Evolutionary conservation across 495 filamentous ascomycete species (phyloP), one percentile per base, ranked within the genome.

Genomic region (Penicillium crystallinum): DNA sequence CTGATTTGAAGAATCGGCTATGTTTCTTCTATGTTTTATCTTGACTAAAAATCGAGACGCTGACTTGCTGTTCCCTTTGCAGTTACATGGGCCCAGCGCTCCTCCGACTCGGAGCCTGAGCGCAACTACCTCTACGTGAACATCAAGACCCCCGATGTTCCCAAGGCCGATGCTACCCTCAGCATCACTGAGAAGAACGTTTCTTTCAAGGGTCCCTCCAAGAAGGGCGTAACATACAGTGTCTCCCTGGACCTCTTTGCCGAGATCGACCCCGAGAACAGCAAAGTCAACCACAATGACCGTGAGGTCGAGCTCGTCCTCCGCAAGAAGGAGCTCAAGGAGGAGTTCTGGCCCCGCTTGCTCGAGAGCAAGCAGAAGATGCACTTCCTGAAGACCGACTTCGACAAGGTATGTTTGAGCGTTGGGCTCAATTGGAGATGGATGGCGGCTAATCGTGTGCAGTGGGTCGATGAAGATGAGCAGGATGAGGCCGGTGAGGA

Each of bases 381-480:
- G 46, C 93, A 97, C 77, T 98, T 93, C 83, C 71, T 98, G 63
- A 97, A 96, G 89, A 98, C 93, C 59, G 86, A 98, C 71, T 98
- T 98, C 63, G 90, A 97, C 74, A 97, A 97, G 83, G 86, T 89
- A 72, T 50, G 77, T 23, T 31, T 14, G 6, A 2, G 4, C 21
- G 15, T 34, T 31, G 0, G 21, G 17, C 21, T n/a, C 5, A 34
- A 25, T 19, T 30, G 15, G 21, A 29, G 35, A 36, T 46, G 39
- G 54, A 14, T 40, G 12, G 36, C 46, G 43, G 48, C 62, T 72
- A 51, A 70, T 57, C 23, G 12, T 25, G 0, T 25, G 1, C 54
- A 90, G 90, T 98, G 95, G 95, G 91, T 98, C 59, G 95, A 97
- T 69, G 93, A 97, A 83, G 93, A 98, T 69, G 93, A 98, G 80